Conservation (phyloP, 257 asterid species). For the Plectranthus barbatus region DNA sequence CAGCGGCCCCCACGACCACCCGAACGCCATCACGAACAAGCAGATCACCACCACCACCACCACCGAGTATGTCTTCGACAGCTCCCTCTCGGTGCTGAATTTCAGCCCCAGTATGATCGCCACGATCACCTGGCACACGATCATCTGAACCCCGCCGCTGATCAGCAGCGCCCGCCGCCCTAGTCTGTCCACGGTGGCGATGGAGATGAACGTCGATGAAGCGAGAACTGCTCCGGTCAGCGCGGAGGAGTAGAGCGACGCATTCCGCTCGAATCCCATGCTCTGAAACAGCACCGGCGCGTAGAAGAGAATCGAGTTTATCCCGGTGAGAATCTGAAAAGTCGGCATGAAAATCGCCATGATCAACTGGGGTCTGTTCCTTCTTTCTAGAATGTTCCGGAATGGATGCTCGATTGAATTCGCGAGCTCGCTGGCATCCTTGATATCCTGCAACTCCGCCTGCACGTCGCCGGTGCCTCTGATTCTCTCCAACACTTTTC, state of each 20-base stretch:
- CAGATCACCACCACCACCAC: constrained; percentile 58
- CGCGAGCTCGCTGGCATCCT: constrained; percentile 70
- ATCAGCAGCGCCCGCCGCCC: constrained; percentile 64
- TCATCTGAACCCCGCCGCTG: constrained; percentile 66
- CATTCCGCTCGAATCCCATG: constrained; percentile 58
- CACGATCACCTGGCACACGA: constrained; percentile 55
- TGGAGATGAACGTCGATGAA: constrained; percentile 60
- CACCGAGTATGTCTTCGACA: constrained; percentile 46
- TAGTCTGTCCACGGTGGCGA: constrained; percentile 54
- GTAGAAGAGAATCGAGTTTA: constrained; percentile 70
- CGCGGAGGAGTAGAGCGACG: constrained; percentile 71
- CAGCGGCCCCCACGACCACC: too few relatives aligned
- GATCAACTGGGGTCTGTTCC: constrained; percentile 62
- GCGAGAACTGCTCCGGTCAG: constrained; percentile 73
- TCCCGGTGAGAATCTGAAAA: constrained; percentile 79
- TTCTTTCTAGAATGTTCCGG: constrained; percentile 46
- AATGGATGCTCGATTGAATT: constrained; percentile 58
- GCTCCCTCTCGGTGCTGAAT: constrained; percentile 46
- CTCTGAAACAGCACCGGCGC: constrained; percentile 82
- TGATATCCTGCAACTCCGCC: constrained; percentile 65
- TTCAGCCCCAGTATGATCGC: constrained; percentile 55
- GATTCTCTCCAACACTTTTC: constrained; percentile 42
- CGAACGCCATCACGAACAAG: constrained; percentile 64
- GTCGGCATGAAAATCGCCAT: constrained; percentile 79
- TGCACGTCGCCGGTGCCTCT: constrained; percentile 62